Evolutionary conservation across 495 filamentous ascomycete species (phyloP).

Genomic region (Talaromyces proteolyticus): DNA sequence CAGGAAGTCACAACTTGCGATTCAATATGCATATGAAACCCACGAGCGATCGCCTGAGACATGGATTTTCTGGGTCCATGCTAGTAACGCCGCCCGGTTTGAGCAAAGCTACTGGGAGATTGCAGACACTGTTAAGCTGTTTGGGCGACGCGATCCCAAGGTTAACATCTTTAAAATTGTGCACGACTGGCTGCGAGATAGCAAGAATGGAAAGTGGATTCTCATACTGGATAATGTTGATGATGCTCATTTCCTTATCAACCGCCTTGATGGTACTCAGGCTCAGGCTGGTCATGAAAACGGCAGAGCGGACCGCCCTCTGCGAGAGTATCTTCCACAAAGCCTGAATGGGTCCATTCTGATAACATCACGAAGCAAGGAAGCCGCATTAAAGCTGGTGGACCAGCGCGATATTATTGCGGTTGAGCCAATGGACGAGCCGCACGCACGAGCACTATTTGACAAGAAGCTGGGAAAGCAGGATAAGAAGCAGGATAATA

Average conservation of each 20-base stretch:
- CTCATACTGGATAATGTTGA: constrained; percentile 10
- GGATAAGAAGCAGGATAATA: constrained; percentile 8
- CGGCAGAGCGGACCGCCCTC: background rate
- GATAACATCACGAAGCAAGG: constrained; percentile 29
- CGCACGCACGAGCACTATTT: constrained; percentile 27
- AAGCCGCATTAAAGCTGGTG: constrained; percentile 17
- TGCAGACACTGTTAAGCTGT: constrained; percentile 25
- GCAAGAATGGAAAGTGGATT: constrained; percentile 4
- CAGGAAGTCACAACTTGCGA: constrained; percentile 31
- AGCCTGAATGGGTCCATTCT: constrained; percentile 27
- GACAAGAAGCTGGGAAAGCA: constrained; percentile 25
- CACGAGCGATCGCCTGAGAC: constrained; percentile 11
- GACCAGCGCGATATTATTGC: constrained; percentile 23
- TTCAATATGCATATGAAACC: constrained; percentile 30
- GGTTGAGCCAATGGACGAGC: constrained; percentile 27
- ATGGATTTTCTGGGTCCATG: constrained; percentile 39
- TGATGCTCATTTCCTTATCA: constrained; percentile 11
- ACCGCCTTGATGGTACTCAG: background rate
- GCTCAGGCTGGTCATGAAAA: constrained; percentile 1
- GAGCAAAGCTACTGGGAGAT: constrained; percentile 30
- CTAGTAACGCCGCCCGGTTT: constrained; percentile 23
- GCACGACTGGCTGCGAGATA: constrained; percentile 23
- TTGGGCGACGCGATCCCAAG: constrained; percentile 26
- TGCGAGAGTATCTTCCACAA: constrained; percentile 14
- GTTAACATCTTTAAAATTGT: constrained; percentile 29